Evolutionary conservation across 2,329 filamentous ascomycete genomes (phyloP).

Genomic region (Colletotrichum sublineola): DNA sequence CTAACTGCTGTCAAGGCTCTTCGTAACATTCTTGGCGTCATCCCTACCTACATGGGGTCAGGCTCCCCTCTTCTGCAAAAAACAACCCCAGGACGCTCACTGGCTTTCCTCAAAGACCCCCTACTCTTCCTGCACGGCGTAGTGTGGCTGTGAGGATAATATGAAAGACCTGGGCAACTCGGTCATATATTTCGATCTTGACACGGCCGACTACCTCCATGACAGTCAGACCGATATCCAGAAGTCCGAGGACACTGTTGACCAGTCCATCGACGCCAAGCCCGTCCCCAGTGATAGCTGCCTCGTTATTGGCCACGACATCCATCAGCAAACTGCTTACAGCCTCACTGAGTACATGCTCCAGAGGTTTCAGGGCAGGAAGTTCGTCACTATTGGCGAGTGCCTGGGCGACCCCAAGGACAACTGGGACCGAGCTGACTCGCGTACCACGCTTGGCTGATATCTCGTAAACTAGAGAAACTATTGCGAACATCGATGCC

Average conservation of each 20-base stretch:
- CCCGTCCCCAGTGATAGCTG: constrained; percentile 45
- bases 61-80: background rate
- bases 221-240: constrained; percentile 50
- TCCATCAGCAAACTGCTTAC: constrained; percentile 56
- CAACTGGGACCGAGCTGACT: constrained; percentile 60
- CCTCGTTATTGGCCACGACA: constrained; percentile 55
- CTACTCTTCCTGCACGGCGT: constrained; percentile 57
- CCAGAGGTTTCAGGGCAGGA: constrained; percentile 52
- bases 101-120: constrained; percentile 47
- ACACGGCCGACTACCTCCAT: constrained; percentile 53
- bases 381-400: constrained; percentile 62
- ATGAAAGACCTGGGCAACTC: constrained; percentile 52
- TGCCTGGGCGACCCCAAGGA: constrained; percentile 62
- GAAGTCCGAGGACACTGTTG: constrained; percentile 53
- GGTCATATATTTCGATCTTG: constrained; percentile 53
- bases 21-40: constrained; percentile 66
- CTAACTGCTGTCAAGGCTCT: constrained; percentile 62
- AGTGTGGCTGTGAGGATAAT: constrained; percentile 33
- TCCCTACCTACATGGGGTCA: constrained; percentile 65
- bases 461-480: background rate
- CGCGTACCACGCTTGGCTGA: constrained; percentile 29
- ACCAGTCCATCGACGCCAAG: constrained; percentile 49
- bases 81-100: background rate
- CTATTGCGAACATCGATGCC: background rate
- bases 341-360: constrained; percentile 56